A percentile compares a stretch with the other conserved stretches of the same genome.
phyloP scores from a whole-genome alignment of 441 rosid genomes.

The Croton laevigatus region DNA sequence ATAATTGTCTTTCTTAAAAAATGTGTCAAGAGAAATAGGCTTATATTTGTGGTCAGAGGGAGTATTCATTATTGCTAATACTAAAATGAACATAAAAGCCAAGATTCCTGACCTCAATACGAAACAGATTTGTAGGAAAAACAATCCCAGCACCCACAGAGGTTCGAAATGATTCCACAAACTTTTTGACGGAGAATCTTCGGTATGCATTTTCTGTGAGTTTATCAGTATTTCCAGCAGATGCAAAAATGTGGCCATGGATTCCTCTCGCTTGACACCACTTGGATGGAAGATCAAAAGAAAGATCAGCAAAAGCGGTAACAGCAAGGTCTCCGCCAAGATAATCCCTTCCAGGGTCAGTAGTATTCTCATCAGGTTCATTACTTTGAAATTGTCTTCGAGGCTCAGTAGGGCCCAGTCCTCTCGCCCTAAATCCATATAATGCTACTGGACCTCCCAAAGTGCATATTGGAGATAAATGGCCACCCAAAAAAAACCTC shows the following conservation, averaged over 20 bases:
- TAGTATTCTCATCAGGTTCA: conserved; percentile 31
- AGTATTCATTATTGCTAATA: background rate
- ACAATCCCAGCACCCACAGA: conserved; percentile 85
- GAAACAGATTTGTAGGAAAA: conserved; percentile 63
- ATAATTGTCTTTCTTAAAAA: no score
- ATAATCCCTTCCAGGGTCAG: conserved; percentile 56
- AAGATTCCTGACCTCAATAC: conserved; percentile 70
- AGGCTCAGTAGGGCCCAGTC: conserved; percentile 69
- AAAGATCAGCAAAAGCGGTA: conserved; percentile 81
- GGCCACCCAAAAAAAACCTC: conserved; percentile 90
- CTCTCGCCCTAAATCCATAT: conserved; percentile 81
- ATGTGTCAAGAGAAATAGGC: no score
- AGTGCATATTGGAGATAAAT: conserved; percentile 68
- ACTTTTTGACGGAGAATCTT: conserved; percentile 48
- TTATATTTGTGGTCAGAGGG: no score
- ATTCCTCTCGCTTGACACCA: conserved; percentile 83
- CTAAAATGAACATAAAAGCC: conserved; percentile 4
- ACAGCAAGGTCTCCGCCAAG: conserved; percentile 89
- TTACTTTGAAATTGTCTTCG: conserved; percentile 44
- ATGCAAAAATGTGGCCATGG: conserved; percentile 78
- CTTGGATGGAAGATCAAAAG: conserved; percentile 79
- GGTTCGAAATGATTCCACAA: conserved; percentile 56
- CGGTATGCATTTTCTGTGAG: conserved; percentile 63
- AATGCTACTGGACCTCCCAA: conserved; percentile 79
- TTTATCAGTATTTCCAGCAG: conserved; percentile 73